These are phyloP conservation scores for Candida andamanensis DNA, from an alignment of 805 yeast species.

Conservation along the genomic window DNA sequence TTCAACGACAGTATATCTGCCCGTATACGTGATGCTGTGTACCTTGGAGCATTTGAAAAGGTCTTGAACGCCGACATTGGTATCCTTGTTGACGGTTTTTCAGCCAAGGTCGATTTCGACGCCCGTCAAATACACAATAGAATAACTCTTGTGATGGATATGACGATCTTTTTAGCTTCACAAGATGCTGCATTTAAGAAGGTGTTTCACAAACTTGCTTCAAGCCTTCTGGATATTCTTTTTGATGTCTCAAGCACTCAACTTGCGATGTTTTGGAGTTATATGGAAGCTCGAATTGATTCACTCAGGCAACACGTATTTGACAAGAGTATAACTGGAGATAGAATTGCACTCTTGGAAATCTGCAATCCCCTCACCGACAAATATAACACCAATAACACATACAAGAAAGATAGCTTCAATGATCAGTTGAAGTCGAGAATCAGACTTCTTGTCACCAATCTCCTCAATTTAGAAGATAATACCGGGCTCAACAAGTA, in stretches of 20 bases:
- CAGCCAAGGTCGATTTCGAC: no score
- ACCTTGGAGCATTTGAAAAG: background rate
- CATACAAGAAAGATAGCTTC: conserved; percentile 33
- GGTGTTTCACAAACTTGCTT: conserved; percentile 21
- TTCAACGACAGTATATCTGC: conserved; percentile 3
- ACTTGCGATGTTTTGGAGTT: conserved; percentile 28
- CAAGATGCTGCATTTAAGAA: conserved; percentile 14
- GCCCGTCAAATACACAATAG: conserved; percentile 13
- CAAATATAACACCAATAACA: conserved; percentile 20
- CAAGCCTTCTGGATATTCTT: conserved; percentile 19
- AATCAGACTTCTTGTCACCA: conserved; percentile 29
- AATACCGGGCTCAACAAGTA: conserved; percentile 42
- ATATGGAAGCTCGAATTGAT: conserved; percentile 28
- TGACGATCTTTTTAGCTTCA: conserved; percentile 16
- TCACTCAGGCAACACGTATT: conserved; percentile 22
- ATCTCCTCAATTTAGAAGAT: conserved; percentile 33
- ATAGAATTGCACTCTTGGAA: conserved; percentile 36
- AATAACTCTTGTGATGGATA: conserved; percentile 23
- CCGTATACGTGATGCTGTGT: conserved; percentile 1
- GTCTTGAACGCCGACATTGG: background rate
- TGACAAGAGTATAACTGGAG: conserved; percentile 22
- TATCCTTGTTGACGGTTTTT: no score
- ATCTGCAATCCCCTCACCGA: conserved; percentile 36
- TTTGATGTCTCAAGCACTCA: conserved; percentile 16
- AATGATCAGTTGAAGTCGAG: conserved; percentile 34